These are phyloP conservation scores for Parascedosporium putredinis DNA, from an alignment of 2,329 filamentous ascomycete species.

Conservation along the genomic window DNA sequence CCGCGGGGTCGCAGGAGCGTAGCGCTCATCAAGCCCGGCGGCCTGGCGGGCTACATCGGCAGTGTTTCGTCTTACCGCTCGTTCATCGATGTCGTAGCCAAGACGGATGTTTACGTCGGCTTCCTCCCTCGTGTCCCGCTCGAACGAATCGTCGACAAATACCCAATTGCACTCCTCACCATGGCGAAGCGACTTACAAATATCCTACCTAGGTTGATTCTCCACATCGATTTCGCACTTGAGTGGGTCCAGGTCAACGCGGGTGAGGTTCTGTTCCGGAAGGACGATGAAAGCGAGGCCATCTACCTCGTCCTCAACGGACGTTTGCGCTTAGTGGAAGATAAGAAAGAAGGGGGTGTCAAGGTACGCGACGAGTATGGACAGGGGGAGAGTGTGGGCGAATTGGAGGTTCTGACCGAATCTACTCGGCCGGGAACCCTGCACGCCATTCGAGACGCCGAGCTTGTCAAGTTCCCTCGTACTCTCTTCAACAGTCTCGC, in stretches of 20 bases:
- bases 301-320: slow-evolving; percentile 98
- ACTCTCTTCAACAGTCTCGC: slow-evolving; percentile 96
- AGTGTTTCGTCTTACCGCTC: slow-evolving; percentile 92
- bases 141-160: slow-evolving; percentile 84
- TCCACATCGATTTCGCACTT: slow-evolving; percentile 95
- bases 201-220: slow-evolving; percentile 75
- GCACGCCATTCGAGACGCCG: slow-evolving; percentile 92
- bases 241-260: slow-evolving; percentile 98
- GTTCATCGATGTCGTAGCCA: slow-evolving; percentile 92
- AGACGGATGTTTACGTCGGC: slow-evolving; percentile 96
- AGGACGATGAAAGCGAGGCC: slow-evolving; percentile 90
- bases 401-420: slow-evolving; percentile 94
- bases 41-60: slow-evolving; percentile 86
- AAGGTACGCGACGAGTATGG: slow-evolving; percentile 86
- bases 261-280: slow-evolving; percentile 87
- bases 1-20: slow-evolving; percentile 54
- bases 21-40: slow-evolving; percentile 87
- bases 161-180: slow-evolving; percentile 84
- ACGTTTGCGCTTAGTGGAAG: slow-evolving; percentile 72
- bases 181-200: slow-evolving; percentile 93
- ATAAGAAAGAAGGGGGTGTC: slow-evolving; percentile 70
- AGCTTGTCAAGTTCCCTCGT: slow-evolving; percentile 90
- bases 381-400: slow-evolving; percentile 94
- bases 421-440: slow-evolving; percentile 81
- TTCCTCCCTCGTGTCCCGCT: slow-evolving; percentile 79